These are phyloP conservation scores for Ceratocystis lukuohia DNA, from an alignment of 2,329 filamentous ascomycete genomes.

Conservation along the genomic window DNA sequence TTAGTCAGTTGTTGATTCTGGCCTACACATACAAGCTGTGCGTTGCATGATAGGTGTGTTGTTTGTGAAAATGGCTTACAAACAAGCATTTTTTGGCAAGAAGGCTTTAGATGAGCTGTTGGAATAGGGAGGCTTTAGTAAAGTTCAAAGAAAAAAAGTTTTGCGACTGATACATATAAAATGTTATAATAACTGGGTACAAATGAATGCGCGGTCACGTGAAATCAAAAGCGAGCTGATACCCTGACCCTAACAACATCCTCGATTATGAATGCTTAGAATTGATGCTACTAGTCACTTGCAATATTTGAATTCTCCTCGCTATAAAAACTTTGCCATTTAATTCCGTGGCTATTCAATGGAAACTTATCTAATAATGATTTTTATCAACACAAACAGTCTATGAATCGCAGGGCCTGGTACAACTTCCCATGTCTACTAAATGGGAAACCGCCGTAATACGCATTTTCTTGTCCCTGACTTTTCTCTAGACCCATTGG, in stretches of 20 bases:
- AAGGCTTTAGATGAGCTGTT: not conserved
- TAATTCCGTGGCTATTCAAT: too few relatives aligned
- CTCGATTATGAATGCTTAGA: too few relatives aligned
- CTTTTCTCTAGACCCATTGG: not conserved
- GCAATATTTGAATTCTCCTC: not conserved
- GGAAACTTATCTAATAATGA: too few relatives aligned
- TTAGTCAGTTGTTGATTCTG: slow-evolving; percentile 19
- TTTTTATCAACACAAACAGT: not conserved
- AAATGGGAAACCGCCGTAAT: not conserved
- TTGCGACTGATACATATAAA: too few relatives aligned
- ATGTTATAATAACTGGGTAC: too few relatives aligned
- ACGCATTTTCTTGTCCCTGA: not conserved
- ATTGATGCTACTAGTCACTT: too few relatives aligned
- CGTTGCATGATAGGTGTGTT: too few relatives aligned
- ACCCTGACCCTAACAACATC: not conserved
- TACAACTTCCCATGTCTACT: not conserved
- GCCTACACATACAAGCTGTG: not conserved
- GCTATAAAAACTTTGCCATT: too few relatives aligned
- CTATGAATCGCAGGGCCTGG: not conserved
- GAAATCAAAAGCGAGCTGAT: not conserved
- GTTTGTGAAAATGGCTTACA: slow-evolving; percentile 34
- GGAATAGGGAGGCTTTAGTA: not conserved
- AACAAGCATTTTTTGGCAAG: slow-evolving; percentile 42
- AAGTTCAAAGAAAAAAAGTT: not conserved
- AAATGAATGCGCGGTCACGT: not conserved